Evolutionary conservation across 2,329 filamentous ascomycete genomes (phyloP), one percentile per base, ranked within the genome.

Genomic region (Penicillium digitatum): DNA sequence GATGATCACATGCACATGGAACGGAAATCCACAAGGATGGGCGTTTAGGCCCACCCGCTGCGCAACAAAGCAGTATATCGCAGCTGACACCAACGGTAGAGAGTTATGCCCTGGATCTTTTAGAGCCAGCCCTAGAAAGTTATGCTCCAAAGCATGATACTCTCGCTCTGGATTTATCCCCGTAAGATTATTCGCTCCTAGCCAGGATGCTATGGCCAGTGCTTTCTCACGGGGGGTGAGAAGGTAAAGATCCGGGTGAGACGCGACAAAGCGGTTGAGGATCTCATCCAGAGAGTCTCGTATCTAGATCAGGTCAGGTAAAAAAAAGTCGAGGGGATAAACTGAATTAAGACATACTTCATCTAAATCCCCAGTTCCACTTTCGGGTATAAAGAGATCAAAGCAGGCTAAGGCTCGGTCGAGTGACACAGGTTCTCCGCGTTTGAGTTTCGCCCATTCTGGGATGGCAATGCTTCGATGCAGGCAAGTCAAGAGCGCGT

Each of bases 351-450:
- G 16, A 60, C 81, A 54, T 74, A 87, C 87, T 75, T 90, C 85
- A 54, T 88, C 81, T 48, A 93, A 74, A 67, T 95, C 90, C n/a
- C 87, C 85, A 29, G 81, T 79, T 18, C 84, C 81, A 52, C 87
- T 87, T 61, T 87, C 84, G 27, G 93, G 77, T 43, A 95, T 84
- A 72, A 97, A 97, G 73, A 97, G 82, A 72, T 97, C 94, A 70
- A 95, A 95, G 14, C 87, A 88, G 20, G 86, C 88, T 16, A 97
- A 76, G 1, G 87, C 87, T 54, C 82, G 81, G 69, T 96, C 92
- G 20, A 96, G 78, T 8, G 82, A 71, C 22, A 85, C 76, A 51
- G 77, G 73, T 50, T 81, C 78, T 6, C 80, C 76, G 26, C 74
- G 69, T 39, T 71, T 74, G 50, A 89, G 62, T 51, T 80, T 80